phyloP scores from a whole-genome alignment of 306 rosid species.

The Heteromeles arbutifolia region DNA sequence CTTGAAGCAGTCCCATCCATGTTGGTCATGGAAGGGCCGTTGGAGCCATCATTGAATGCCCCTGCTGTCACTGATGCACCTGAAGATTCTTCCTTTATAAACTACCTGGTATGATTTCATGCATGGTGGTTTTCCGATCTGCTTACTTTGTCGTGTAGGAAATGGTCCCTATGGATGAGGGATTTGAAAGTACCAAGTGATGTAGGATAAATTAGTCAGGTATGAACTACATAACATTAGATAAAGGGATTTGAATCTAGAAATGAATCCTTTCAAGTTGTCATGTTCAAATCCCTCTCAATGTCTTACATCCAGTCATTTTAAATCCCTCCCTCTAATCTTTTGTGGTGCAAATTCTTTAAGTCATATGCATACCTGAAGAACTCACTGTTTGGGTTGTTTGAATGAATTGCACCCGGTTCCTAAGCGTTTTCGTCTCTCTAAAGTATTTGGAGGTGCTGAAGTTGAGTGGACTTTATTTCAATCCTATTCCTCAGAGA shows the following conservation, averaged over 20 bases:
- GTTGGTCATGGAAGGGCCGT: conserved; percentile 48
- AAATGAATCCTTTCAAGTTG: background rate
- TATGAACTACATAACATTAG: background rate
- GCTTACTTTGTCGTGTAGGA: background rate
- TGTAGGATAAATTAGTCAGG: background rate
- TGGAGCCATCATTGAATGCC: conserved; percentile 54
- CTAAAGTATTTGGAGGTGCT: background rate
- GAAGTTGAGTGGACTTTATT: background rate
- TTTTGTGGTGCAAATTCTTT: background rate
- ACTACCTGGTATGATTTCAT: conserved; percentile 22
- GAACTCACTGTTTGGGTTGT: background rate
- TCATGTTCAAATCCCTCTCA: background rate
- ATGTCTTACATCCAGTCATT: background rate
- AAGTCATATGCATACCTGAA: background rate
- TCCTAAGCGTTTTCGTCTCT: background rate
- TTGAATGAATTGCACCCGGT: background rate
- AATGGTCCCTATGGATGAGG: background rate
- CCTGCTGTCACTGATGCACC: conserved; percentile 37
- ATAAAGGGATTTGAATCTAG: background rate
- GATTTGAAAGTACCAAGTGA: background rate
- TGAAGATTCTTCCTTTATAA: conserved; percentile 56
- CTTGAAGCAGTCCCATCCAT: conserved; percentile 53
- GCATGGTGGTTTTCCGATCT: background rate
- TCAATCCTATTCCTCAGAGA: background rate
- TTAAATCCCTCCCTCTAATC: background rate